Evolutionary conservation across 345 rosid species (phyloP), one percentile per base, ranked within the genome.

Genomic region (Eucalyptus erythrocorys): DNA sequence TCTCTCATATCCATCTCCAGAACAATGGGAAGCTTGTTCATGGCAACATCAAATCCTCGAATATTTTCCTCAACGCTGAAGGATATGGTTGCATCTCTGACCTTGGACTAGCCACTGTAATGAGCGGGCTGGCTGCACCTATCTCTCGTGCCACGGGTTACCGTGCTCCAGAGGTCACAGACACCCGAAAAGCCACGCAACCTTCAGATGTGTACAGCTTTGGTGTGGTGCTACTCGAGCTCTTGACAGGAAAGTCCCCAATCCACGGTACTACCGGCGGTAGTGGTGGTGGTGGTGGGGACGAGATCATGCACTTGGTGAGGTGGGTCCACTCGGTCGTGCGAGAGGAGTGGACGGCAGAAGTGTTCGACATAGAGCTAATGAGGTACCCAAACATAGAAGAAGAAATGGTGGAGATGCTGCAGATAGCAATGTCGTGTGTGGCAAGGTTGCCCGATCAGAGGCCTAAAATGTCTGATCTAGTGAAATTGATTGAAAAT

Each of bases 281-380:
- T 37, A 26, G 47, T 76, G 82, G 45, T 37, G 92, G 90, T 53
- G 82, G 45, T 40, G 93, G 90, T 8, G 94, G 96, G 3, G 94
- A 95, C 8, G 96, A 96, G 91, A 92, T 95, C 45, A 92, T 94
- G 90, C 97, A 95, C 92, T 91, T 97, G 93, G 99, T 94, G 88
- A 92, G 97, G 89, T 96, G 99, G 98, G 99, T 96, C 90, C 95
- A 96, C 92, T 96, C 99, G 1, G 99, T 96, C 24, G 99, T 97
- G 47, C 94, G 98, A 87, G 99, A 96, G 86, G 99, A 96, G 91
- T 97, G 99, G 99, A 96, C 98, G 0, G 99, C 97, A 27, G 99
- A 97, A 90, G 99, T 97, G 89, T 97, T 97, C 59, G 99, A 97
- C 80, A 88, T 95, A 53, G 96, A 96, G 93, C 95, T 97, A 55